These are phyloP conservation scores for Leccinum subrobustum DNA, from an alignment of 1,284 basidiomycete species.

Conservation along the genomic window DNA sequence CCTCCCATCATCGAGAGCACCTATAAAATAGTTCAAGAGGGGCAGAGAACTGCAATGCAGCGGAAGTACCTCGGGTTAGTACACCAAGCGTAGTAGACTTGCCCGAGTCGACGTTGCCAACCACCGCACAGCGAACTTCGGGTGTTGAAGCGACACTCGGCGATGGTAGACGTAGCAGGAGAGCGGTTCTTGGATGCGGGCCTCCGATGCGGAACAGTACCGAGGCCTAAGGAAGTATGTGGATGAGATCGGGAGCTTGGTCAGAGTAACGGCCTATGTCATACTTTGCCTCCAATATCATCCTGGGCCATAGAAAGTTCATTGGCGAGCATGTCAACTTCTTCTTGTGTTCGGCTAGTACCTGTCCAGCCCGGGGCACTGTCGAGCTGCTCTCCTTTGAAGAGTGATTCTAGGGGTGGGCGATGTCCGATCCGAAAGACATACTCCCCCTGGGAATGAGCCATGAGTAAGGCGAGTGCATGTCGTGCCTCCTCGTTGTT, in stretches of 20 bases:
- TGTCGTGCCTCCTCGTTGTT: constrained; percentile 58
- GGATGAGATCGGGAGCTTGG: neutral
- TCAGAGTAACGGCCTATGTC: constrained; percentile 2
- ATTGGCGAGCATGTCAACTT: constrained; percentile 48
- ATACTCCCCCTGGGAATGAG: constrained; percentile 65
- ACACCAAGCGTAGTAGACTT: constrained; percentile 95
- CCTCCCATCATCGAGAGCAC: constrained; percentile 91
- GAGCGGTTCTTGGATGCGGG: constrained; percentile 51
- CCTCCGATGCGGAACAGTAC: constrained; percentile 49
- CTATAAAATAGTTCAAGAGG: constrained; percentile 42
- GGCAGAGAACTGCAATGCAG: neutral
- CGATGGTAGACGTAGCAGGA: constrained; percentile 71
- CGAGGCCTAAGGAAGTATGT: constrained; percentile 43
- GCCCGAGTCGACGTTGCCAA: constrained; percentile 93
- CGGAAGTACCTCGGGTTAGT: constrained; percentile 61
- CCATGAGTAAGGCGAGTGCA: constrained; percentile 62
- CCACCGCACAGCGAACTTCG: constrained; percentile 93
- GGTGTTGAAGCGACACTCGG: constrained; percentile 69
- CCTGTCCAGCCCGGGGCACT: constrained; percentile 55
- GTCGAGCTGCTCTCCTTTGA: constrained; percentile 47
- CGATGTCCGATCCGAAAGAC: constrained; percentile 66
- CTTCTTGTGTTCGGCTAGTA: constrained; percentile 44
- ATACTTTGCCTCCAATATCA: constrained; percentile 74
- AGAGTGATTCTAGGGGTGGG: constrained; percentile 54
- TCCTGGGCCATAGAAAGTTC: constrained; percentile 48